Evolutionary conservation across 2,329 filamentous ascomycete species (phyloP).

Genomic region (Lachnellula cervina): DNA sequence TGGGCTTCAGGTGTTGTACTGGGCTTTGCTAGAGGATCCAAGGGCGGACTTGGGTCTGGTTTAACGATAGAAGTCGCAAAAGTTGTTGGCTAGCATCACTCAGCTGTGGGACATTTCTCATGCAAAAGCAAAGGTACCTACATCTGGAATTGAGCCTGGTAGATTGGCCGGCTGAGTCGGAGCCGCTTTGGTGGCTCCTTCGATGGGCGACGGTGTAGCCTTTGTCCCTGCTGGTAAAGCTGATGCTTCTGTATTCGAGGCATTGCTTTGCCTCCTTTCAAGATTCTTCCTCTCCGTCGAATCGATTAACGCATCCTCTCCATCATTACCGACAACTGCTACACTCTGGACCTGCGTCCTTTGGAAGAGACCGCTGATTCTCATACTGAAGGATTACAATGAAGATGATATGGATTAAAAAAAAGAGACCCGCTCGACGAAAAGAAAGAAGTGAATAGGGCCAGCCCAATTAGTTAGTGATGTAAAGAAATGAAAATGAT

Average conservation of each 20-base stretch:
- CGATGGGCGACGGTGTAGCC: background rate
- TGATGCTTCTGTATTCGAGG: background rate
- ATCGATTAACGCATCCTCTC: background rate
- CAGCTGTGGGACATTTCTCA: background rate
- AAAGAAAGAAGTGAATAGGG: slow-evolving; percentile 1
- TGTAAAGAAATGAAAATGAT: background rate
- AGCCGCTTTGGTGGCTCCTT: background rate
- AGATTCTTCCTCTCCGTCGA: background rate
- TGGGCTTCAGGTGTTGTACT: background rate
- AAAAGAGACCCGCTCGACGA: slow-evolving; percentile 4
- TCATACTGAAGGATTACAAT: slow-evolving; percentile 1
- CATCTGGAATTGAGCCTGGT: background rate
- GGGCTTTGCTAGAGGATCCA: background rate
- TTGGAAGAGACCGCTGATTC: background rate
- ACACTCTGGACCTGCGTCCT: background rate
- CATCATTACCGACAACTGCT: background rate
- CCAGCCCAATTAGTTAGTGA: background rate
- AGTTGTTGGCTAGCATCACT: background rate
- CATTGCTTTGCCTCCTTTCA: background rate
- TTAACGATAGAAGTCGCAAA: background rate
- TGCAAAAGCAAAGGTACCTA: background rate
- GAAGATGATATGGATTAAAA: background rate
- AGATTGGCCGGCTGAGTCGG: background rate
- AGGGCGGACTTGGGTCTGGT: background rate
- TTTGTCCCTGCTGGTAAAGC: background rate